These are phyloP conservation scores for Wallacemonas sp. DNA, from an alignment of 208 protist genomes.

Conservation along the genomic window DNA sequence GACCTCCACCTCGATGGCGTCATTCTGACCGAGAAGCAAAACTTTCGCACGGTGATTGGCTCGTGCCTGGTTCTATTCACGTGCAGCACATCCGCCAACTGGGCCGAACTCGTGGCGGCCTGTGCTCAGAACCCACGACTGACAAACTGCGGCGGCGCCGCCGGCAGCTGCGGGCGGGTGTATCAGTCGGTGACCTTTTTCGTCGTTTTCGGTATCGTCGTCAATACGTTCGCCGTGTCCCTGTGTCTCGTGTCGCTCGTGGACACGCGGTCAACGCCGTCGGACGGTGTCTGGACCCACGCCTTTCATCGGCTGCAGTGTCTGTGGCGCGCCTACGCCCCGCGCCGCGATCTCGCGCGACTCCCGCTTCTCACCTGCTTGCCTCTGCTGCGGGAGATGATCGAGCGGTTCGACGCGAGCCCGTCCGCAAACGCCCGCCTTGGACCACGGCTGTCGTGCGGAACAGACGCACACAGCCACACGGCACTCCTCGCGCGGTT, in stretches of 20 bases:
- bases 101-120: conserved; percentile 28
- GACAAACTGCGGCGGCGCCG: neutral
- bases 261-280: neutral
- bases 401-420: too few species aligned
- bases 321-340: neutral
- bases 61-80: conserved; percentile 58
- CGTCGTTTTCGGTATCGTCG: conserved; percentile 9
- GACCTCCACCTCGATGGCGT: conserved; percentile 25
- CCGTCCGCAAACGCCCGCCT: too few species aligned
- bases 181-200: conserved; percentile 36
- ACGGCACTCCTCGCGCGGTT: conserved; percentile 4
- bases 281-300: neutral
- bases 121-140: conserved; percentile 18
- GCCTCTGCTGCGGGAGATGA: too few species aligned
- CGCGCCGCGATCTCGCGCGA: neutral
- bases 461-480: neutral
- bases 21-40: conserved; percentile 45
- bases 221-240: neutral
- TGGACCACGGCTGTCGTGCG: too few species aligned
- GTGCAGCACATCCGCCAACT: conserved; percentile 54
- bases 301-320: neutral
- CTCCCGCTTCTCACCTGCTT: too few species aligned
- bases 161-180: neutral
- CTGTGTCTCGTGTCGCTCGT: conserved; percentile 16
- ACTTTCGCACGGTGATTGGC: conserved; percentile 55